Base-by-base conservation (phyloP, 2,329 filamentous ascomycete species). In the Neonectria punicea region DNA sequence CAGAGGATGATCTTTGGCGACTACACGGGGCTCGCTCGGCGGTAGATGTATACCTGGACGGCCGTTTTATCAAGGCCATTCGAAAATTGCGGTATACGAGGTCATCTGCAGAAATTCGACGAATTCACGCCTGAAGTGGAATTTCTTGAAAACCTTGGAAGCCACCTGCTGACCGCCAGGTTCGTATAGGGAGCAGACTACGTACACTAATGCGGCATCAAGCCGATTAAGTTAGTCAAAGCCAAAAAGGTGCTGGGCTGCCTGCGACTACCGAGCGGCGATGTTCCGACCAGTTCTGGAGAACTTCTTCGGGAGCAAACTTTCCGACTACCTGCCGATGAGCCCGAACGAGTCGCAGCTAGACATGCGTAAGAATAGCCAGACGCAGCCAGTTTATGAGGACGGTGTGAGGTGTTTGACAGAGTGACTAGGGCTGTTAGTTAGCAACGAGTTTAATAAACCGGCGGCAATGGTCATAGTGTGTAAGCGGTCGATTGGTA, bases 211-310 rank as follows among this genome's bases (percentile, higher is more conserved):
- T 14, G 39, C 8, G 9, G 46, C 50, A 5, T 20, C 30, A 6
- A 25, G 14, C 8, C 5, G 25, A 25, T 6, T 25, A 30, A 46
- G 18, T 25, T 62, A 4, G 20, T 11, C 9, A 28, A 43, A 1
- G 18, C 57, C 34, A 43, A 34, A 14, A 20, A 47, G 8, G 11
- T 65, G 20, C 18, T 36, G 22, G 51, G 61, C 22, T 60, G 53
- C 18, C 18, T 61, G 18, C 60, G 46, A n/a, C 56, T 61, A 57
- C 56, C n/a, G 51, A 65, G 18, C 61, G 57, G 4, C 62, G 57
- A 36, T 65, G n/a, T 65, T 61, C 56, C 56, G 56, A 18, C 57
- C 62, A 32, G 22, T 4, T 22, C 22, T 22, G 22, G 22, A 4
- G 22, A 22, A 22, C 22, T 22, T 22, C 22, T 22, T 22, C 22